These are phyloP conservation scores for Polyplosphaeria fusca DNA, from an alignment of 495 filamentous ascomycete genomes.

Conservation along the genomic window DNA sequence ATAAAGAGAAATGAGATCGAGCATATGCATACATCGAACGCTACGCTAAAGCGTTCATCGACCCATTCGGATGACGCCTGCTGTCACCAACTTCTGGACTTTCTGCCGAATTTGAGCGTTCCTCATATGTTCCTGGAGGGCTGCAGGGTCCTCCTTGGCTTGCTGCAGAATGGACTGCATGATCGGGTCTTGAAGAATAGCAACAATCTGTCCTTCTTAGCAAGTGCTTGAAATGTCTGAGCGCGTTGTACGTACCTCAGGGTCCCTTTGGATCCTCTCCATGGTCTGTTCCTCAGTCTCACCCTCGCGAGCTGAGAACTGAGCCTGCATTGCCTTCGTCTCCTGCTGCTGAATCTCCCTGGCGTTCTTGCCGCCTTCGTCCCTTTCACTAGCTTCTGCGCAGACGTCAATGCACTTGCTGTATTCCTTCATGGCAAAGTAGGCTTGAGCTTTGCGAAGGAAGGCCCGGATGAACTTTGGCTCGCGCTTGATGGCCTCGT, in stretches of 20 bases:
- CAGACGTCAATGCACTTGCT: slow-evolving; percentile 88
- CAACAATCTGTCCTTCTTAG: slow-evolving; percentile 66
- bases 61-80: slow-evolving; percentile 85
- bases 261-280: slow-evolving; percentile 86
- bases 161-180: slow-evolving; percentile 98
- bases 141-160: slow-evolving; percentile 87
- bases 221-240: neutral
- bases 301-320: slow-evolving; percentile 83
- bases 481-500: slow-evolving; percentile 85
- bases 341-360: slow-evolving; percentile 91
- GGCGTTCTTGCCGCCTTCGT: slow-evolving; percentile 70
- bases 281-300: slow-evolving; percentile 97
- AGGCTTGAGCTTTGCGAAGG: slow-evolving; percentile 88
- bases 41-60: slow-evolving; percentile 37
- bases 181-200: slow-evolving; percentile 88
- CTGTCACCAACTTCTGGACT: slow-evolving; percentile 88
- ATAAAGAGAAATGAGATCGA: too few relatives aligned
- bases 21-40: too few relatives aligned
- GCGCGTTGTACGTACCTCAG: too few relatives aligned
- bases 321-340: slow-evolving; percentile 88
- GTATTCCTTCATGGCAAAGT: slow-evolving; percentile 95
- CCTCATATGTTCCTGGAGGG: slow-evolving; percentile 94
- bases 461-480: slow-evolving; percentile 92
- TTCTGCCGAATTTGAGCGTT: slow-evolving; percentile 78
- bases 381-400: slow-evolving; percentile 72